Base-by-base conservation (phyloP, 495 filamentous ascomycete species). In the Gamarada debralockiae region DNA sequence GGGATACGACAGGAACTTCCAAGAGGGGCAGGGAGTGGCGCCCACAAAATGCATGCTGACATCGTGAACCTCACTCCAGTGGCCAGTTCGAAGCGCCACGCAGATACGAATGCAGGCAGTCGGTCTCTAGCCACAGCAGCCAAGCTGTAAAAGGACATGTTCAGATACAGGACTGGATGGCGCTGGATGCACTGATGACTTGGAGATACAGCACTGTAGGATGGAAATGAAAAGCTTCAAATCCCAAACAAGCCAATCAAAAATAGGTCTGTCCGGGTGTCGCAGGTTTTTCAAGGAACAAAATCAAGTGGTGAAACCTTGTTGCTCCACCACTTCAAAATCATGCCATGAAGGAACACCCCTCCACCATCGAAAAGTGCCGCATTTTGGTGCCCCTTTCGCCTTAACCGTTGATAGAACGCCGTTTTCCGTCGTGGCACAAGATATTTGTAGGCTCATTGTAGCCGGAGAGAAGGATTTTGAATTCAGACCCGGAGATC, bases 31-130 rank as follows among this genome's bases (percentile, higher is more conserved):
- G 43, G 52, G 34, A 44, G 20, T 20, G 12, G 52, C 17, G 27
- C 5, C 27, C 27, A 29, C 15, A 15, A n/a, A 2, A 55, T 55
- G 53, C 53, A 56, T 45, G 53, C 46, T 50, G 45, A 50, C 53
- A 38, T 49, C 47, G 50, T 17, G 14, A 49, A 49, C 18, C 13
- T 23, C 21, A 27, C 25, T 17, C 37, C 20, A 18, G 4, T 45
- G 39, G 38, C 51, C 43, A 24, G 43, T 39, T 21, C 39, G 34
- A 17, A 24, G 22, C 44, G 37, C 36, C 52, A 44, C 31, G n/a
- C 37, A 40, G n/a, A 40, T 40, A 40, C 37, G 15, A 40, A 21
- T 15, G 37, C 27, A 40, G 20, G 15, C 37, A 14, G 10, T 14
- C 13, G 17, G 20, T n/a, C 18, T 20, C n/a, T 13, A 39, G 18